Percentiles rank a stretch among this genome's conserved stretches.
Evolutionary conservation across 768 basidiomycete species (phyloP).

Genomic region (Austroboletus festivus): DNA sequence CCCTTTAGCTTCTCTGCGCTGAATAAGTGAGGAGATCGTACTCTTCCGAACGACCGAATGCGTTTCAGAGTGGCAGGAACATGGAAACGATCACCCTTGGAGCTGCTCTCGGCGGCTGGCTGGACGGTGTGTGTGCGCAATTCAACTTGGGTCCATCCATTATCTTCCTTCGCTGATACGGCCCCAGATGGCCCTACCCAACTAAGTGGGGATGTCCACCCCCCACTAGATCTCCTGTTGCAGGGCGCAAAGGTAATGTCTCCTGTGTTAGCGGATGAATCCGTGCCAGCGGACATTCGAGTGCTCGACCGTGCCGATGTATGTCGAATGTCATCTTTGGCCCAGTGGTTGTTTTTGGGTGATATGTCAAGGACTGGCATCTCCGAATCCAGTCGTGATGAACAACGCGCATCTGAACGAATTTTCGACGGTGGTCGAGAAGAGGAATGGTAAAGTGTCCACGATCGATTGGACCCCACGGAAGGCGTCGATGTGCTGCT

Average conservation of each 20-base stretch:
- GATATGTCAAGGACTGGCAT: not conserved
- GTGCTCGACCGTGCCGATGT: not conserved
- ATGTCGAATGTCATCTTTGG: not conserved
- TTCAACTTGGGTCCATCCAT: not conserved
- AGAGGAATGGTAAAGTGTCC: not conserved
- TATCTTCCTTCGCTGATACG: not conserved
- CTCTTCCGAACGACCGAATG: not conserved
- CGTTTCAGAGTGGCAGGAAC: not conserved
- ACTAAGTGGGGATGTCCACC: constrained; percentile 18
- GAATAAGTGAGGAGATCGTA: not conserved
- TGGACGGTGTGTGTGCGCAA: not conserved
- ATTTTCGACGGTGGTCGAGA: not conserved
- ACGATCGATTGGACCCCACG: not conserved
- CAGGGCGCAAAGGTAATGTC: not conserved
- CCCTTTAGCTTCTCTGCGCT: not conserved
- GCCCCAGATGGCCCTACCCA: constrained; percentile 22
- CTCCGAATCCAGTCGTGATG: not conserved
- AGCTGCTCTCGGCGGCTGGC: not conserved
- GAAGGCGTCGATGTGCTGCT: not conserved
- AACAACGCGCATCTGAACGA: not conserved
- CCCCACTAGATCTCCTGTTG: constrained; percentile 2
- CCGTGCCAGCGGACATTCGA: not conserved
- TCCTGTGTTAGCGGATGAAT: not conserved
- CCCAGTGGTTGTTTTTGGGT: not conserved
- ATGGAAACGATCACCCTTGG: not conserved